Percentiles rank a stretch among this genome's conserved stretches.
phyloP scores from a whole-genome alignment of 176 grass and related monocot species.

The Carex myosuroides region DNA sequence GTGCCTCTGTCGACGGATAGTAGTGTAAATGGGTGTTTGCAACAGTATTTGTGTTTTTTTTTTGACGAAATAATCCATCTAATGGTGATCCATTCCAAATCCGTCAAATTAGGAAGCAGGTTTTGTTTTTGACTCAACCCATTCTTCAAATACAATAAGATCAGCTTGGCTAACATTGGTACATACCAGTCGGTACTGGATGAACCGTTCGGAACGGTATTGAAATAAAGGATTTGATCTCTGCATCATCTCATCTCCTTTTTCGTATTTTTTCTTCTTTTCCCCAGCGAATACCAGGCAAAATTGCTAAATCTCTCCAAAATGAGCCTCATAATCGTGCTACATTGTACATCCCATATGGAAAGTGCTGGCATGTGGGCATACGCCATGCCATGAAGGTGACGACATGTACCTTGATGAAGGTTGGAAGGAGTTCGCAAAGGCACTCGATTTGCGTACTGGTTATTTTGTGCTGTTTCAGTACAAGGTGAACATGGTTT shows the following conservation, averaged over 20 bases:
- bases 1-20: not conserved
- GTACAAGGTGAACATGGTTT: conserved; percentile 14
- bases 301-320: not conserved
- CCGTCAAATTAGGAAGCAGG: not conserved
- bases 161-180: not conserved
- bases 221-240: not conserved
- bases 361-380: not conserved
- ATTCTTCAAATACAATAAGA: not conserved
- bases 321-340: not conserved
- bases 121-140: not conserved
- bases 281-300: not conserved
- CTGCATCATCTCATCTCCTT: not conserved
- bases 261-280: not conserved
- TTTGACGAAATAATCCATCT: not conserved
- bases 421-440: not conserved
- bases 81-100: not conserved
- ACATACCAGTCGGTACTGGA: not conserved
- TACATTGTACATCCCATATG: not conserved
- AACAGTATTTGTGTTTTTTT: no score
- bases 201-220: not conserved
- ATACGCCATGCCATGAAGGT: not conserved
- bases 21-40: no score
- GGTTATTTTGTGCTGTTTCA: conserved; percentile 14
- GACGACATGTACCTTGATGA: not conserved
- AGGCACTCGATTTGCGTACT: conserved; percentile 3